Evolutionary conservation across 2,329 filamentous ascomycete species (phyloP).

Genomic region (Colletotrichum higginsianum): DNA sequence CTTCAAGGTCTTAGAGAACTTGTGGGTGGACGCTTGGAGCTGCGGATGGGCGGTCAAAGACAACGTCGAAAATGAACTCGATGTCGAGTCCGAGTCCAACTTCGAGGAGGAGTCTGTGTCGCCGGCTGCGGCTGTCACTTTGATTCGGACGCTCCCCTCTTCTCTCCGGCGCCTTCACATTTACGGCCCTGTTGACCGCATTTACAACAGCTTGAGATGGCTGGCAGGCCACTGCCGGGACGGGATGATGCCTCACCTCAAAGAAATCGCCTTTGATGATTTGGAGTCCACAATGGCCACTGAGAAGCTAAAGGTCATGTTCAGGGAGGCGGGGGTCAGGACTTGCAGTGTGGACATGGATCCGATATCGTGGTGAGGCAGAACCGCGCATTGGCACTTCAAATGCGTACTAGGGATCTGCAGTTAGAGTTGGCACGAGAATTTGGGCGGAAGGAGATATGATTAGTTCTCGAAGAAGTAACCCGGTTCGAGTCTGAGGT

Average conservation of each 20-base stretch:
- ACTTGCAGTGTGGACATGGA: background rate
- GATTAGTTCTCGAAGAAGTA: too few species aligned
- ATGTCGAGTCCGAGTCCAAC: background rate
- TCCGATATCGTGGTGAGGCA: background rate
- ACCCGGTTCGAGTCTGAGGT: too few species aligned
- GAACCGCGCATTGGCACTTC: background rate
- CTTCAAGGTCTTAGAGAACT: background rate
- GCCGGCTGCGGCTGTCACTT: background rate
- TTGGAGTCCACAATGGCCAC: background rate
- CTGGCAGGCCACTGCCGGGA: background rate
- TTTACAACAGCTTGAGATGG: background rate
- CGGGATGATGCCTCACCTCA: background rate
- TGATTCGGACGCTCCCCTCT: background rate
- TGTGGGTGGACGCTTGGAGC: background rate
- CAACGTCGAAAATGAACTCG: background rate
- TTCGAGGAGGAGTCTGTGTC: background rate
- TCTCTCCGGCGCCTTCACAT: background rate
- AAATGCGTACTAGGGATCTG: too few species aligned
- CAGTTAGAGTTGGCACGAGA: rapidly evolving
- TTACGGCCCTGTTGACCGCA: background rate
- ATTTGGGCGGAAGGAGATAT: background rate
- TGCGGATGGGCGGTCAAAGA: background rate
- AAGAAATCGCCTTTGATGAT: background rate
- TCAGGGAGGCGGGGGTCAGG: background rate
- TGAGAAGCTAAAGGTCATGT: background rate